These are phyloP conservation scores for Lobosporangium transversale DNA, from an alignment of 192 early-diverging fungal genomes.

Conservation along the genomic window DNA sequence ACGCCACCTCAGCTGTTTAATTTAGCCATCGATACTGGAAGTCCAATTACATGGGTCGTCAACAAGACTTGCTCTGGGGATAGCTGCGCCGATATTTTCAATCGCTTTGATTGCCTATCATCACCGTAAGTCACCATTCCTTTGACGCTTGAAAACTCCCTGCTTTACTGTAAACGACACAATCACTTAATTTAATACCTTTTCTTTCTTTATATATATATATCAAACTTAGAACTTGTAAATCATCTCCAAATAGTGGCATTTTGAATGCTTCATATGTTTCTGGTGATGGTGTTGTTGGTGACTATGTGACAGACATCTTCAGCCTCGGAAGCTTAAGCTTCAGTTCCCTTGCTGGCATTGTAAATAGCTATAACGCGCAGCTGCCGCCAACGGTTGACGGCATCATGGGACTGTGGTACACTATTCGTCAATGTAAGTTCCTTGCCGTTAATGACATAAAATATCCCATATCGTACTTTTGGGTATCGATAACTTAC, in stretches of 20 bases:
- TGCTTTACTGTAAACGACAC: no score
- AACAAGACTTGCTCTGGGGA: slow-evolving; percentile 11
- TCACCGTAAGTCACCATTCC: slow-evolving; percentile 21
- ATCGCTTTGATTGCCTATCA: slow-evolving; percentile 16
- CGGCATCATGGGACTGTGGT: slow-evolving; percentile 43
- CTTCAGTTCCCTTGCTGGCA: slow-evolving; percentile 17
- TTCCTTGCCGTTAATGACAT: no score
- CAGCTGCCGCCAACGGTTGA: slow-evolving; percentile 13
- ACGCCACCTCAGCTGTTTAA: slow-evolving; percentile 73
- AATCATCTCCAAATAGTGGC: slow-evolving; percentile 1
- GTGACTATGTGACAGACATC: slow-evolving; percentile 10
- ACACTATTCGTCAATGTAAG: neutral
- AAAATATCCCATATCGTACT: no score
- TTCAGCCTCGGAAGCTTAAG: slow-evolving; percentile 22
- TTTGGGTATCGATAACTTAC: no score
- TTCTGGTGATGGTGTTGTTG: slow-evolving; percentile 7
- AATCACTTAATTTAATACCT: no score
- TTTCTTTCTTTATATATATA: no score
- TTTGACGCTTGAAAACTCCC: no score
- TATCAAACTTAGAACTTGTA: slow-evolving; percentile 34
- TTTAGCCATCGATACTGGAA: slow-evolving; percentile 78
- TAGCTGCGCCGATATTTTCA: slow-evolving; percentile 1
- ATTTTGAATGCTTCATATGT: slow-evolving; percentile 23
- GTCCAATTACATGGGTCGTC: slow-evolving; percentile 71
- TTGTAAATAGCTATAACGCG: slow-evolving; percentile 4